These are phyloP conservation scores for Amylocystis lapponica DNA, from an alignment of 768 basidiomycete species.

Conservation along the genomic window DNA sequence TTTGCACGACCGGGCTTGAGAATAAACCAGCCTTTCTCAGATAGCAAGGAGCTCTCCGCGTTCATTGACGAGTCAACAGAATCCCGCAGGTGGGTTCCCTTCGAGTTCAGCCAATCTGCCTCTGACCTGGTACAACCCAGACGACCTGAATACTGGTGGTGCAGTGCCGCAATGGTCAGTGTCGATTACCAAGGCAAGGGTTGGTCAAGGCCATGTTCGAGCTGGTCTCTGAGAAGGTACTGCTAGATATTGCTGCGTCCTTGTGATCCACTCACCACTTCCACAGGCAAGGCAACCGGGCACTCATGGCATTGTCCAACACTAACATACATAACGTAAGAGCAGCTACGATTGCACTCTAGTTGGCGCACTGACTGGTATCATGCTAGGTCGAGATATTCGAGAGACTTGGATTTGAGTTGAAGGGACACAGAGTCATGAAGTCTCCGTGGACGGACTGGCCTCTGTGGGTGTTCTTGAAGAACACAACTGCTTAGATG, in stretches of 20 bases:
- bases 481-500: too few relatives aligned
- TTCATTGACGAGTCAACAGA: not conserved
- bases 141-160: conserved; percentile 9
- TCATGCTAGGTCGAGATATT: conserved; percentile 14
- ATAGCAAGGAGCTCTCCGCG: not conserved
- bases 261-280: not conserved
- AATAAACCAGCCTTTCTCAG: not conserved
- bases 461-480: conserved; percentile 11
- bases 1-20: not conserved
- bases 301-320: conserved; percentile 6
- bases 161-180: conserved; percentile 10
- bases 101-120: too few relatives aligned
- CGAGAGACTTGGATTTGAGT: conserved; percentile 11
- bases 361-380: too few relatives aligned
- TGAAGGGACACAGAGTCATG: conserved; percentile 7
- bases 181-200: conserved; percentile 13
- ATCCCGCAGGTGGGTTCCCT: conserved; percentile 4
- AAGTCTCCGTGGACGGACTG: conserved; percentile 16
- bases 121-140: not conserved
- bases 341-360: too few relatives aligned
- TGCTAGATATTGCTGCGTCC: not conserved
- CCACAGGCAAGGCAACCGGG: conserved; percentile 5
- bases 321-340: conserved; percentile 2
- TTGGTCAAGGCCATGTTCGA: conserved; percentile 7
- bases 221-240: conserved; percentile 7